Percentiles rank a stretch among this genome's conserved stretches.
phyloP scores from a whole-genome alignment of 2,329 filamentous ascomycete species.

The Fusarium duplospermum region DNA sequence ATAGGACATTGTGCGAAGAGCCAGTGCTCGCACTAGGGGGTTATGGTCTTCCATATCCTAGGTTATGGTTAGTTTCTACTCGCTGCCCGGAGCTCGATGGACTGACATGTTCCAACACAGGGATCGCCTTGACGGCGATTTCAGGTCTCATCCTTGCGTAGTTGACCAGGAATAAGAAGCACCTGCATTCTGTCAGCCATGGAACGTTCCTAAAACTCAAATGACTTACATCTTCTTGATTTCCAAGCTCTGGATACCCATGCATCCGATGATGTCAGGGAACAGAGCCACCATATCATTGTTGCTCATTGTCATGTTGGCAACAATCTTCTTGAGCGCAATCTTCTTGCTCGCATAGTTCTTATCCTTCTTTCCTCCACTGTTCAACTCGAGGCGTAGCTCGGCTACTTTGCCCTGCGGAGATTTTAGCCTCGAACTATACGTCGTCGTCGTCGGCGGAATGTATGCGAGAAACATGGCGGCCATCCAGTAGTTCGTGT shows the following conservation, averaged over 20 bases:
- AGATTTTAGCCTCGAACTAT: constrained; percentile 65
- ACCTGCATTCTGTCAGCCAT: constrained; percentile 68
- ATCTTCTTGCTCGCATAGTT: constrained; percentile 96
- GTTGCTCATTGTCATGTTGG: constrained; percentile 99
- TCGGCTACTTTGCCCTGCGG: constrained; percentile 98
- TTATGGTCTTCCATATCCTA: constrained; percentile 95
- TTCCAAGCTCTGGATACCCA: constrained; percentile 93
- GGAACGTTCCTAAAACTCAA: background rate
- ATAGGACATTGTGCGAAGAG: constrained; percentile 95
- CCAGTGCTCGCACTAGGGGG: constrained; percentile 90
- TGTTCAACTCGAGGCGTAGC: constrained; percentile 92
- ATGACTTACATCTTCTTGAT: constrained; percentile 95
- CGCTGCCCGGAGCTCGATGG: background rate
- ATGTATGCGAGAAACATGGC: constrained; percentile 67
- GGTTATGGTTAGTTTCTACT: constrained; percentile 26
- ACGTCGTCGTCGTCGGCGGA: constrained; percentile 55
- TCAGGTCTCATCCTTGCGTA: constrained; percentile 96
- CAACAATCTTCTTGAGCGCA: constrained; percentile 98
- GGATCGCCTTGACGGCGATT: constrained; percentile 91
- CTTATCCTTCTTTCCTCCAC: constrained; percentile 97
- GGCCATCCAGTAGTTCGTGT: constrained; percentile 35
- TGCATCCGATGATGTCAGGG: constrained; percentile 93
- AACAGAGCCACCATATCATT: constrained; percentile 99
- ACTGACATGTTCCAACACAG: constrained; percentile 82
- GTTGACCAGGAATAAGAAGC: constrained; percentile 96